A percentile compares a stretch with the other conserved stretches of the same genome.
Evolutionary conservation across 495 filamentous ascomycete species (phyloP).

Genomic region (Clavariopsis aquatica): DNA sequence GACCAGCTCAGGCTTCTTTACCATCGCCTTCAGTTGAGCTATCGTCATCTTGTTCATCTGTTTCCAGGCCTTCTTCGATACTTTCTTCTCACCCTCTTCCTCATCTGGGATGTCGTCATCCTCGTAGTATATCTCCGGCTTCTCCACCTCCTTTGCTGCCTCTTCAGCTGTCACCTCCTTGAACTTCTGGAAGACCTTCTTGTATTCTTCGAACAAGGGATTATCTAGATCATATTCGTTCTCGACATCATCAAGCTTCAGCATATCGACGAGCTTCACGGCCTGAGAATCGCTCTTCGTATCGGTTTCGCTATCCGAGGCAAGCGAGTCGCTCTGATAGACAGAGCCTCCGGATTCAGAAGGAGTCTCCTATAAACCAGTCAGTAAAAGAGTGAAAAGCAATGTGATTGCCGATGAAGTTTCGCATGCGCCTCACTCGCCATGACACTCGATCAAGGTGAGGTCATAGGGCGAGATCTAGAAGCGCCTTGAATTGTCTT

Average conservation of each 20-base stretch:
- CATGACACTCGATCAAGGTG: background rate
- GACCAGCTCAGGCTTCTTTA: constrained; percentile 87
- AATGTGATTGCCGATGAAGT: background rate
- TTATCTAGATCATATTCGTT: constrained; percentile 59
- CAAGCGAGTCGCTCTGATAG: constrained; percentile 10
- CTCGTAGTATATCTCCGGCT: constrained; percentile 83
- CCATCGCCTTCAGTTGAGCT: constrained; percentile 89
- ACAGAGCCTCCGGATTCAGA: constrained; percentile 14
- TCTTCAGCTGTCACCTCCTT: constrained; percentile 53
- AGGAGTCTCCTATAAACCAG: constrained; percentile 6
- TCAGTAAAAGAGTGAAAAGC: background rate
- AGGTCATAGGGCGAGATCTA: background rate
- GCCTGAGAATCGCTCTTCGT: constrained; percentile 6
- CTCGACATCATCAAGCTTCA: constrained; percentile 20
- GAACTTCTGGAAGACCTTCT: constrained; percentile 76
- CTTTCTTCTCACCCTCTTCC: constrained; percentile 68
- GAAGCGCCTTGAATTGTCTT: too few relatives aligned
- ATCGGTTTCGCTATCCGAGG: background rate
- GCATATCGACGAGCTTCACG: constrained; percentile 48
- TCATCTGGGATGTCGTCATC: constrained; percentile 88
- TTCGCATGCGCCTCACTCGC: background rate
- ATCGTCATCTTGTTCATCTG: constrained; percentile 88
- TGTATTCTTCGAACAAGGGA: constrained; percentile 80
- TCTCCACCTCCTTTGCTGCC: constrained; percentile 67
- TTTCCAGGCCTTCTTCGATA: constrained; percentile 94